Percentiles rank a stretch among this genome's conserved stretches.
Conservation (phyloP, 768 basidiomycete genomes). For the Suillus fuscotomentosus region DNA sequence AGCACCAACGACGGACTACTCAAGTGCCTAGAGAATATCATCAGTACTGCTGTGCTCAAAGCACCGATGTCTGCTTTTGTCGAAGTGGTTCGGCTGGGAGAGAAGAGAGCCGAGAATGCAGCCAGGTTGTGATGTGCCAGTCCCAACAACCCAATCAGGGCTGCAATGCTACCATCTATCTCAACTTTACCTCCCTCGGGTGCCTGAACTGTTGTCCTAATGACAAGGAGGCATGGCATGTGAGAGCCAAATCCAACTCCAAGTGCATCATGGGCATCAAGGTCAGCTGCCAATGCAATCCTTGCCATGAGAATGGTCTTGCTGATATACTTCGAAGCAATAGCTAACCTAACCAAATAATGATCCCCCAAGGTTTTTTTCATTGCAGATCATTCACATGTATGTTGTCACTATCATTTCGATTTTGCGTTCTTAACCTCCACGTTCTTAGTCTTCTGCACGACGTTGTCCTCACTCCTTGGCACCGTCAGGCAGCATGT, state of each 20-base stretch:
- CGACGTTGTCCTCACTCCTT: no score
- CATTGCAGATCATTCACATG: no score
- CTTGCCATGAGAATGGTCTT: neutral
- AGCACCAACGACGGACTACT: constrained; percentile 96
- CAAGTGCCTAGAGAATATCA: constrained; percentile 98
- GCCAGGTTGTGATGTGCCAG: constrained; percentile 57
- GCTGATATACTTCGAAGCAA: constrained; percentile 53
- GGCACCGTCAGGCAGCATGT: no score
- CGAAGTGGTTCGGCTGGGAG: constrained; percentile 80
- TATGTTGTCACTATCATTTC: no score
- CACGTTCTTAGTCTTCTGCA: no score
- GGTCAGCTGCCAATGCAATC: constrained; percentile 38
- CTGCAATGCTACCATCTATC: constrained; percentile 69
- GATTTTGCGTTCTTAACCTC: no score
- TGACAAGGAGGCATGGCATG: constrained; percentile 92
- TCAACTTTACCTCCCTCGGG: constrained; percentile 78
- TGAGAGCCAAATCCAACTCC: constrained; percentile 54
- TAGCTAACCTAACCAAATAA: no score
- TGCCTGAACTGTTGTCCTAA: constrained; percentile 61
- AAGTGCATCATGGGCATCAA: constrained; percentile 95
- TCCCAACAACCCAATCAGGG: constrained; percentile 54
- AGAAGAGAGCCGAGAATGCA: constrained; percentile 72
- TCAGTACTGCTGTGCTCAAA: constrained; percentile 92
- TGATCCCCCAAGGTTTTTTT: no score
- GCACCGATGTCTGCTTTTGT: constrained; percentile 77